Evolutionary conservation across 805 yeast genomes (phyloP).

Genomic region (Wickerhamomyces sydowiorum): DNA sequence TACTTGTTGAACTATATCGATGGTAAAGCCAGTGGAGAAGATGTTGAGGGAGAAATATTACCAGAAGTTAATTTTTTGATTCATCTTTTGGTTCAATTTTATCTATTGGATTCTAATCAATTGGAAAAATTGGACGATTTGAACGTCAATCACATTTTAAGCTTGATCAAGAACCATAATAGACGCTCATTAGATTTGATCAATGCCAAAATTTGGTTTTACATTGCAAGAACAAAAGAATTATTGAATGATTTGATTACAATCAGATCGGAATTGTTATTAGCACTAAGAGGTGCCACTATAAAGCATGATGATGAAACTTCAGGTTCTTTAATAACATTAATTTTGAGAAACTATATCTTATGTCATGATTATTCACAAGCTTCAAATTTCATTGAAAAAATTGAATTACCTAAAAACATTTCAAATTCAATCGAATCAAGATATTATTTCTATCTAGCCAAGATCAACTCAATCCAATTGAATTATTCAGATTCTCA

Average conservation of each 20-base stretch:
- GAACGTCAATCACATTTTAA: conserved; percentile 44
- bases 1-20: conserved; percentile 36
- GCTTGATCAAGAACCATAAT: conserved; percentile 53
- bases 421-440: conserved; percentile 88
- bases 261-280: conserved; percentile 66
- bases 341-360: conserved; percentile 76
- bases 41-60: conserved; percentile 35
- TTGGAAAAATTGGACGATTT: conserved; percentile 45
- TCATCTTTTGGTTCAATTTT: conserved; percentile 74
- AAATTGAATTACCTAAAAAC: conserved; percentile 79
- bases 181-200: conserved; percentile 81
- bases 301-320: conserved; percentile 91
- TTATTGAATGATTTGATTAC: conserved; percentile 42
- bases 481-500: conserved; percentile 87
- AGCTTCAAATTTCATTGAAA: conserved; percentile 85
- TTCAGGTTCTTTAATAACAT: conserved; percentile 80
- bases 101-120: conserved; percentile 58
- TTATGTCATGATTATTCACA: conserved; percentile 74
- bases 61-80: conserved; percentile 81
- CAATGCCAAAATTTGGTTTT: conserved; percentile 91
- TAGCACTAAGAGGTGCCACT: conserved; percentile 79
- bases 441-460: conserved; percentile 84
- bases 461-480: conserved; percentile 88
- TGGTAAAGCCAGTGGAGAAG: conserved; percentile 31
- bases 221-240: conserved; percentile 75